A percentile compares a stretch with the other conserved stretches of the same genome.
These are phyloP conservation scores for Daldinia decipiens DNA, from an alignment of 495 filamentous ascomycete species.

Conservation along the genomic window DNA sequence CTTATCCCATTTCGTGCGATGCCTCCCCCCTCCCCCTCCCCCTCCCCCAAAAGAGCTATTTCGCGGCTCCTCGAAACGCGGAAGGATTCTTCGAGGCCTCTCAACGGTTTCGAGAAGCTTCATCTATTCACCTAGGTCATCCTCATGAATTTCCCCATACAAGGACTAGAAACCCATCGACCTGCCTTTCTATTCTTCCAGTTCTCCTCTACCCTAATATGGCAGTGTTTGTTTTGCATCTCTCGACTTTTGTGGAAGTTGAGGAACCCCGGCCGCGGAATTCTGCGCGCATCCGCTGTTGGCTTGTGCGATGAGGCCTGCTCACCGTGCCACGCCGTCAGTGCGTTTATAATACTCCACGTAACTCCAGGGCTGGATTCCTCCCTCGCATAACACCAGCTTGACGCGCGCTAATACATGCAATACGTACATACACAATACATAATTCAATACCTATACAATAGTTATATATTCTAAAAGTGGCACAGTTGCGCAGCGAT, in stretches of 20 bases:
- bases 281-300: neutral
- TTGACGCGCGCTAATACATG: neutral
- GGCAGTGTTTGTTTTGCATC: neutral
- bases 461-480: neutral
- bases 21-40: no score
- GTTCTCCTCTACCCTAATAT: neutral
- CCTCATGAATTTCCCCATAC: slow-evolving; percentile 31
- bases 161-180: neutral
- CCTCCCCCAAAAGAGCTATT: neutral
- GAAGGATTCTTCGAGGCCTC: slow-evolving; percentile 33
- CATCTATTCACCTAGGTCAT: slow-evolving; percentile 4
- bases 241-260: neutral
- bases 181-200: neutral
- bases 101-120: slow-evolving; percentile 31
- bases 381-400: slow-evolving; percentile 3
- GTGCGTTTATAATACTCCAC: neutral
- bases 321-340: slow-evolving; percentile 3
- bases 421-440: no score
- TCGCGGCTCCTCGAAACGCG: slow-evolving; percentile 30
- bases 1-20: slow-evolving; percentile 1
- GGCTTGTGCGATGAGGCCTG: neutral
- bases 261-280: neutral
- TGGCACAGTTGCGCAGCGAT: neutral
- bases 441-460: no score
- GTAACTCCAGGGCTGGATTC: neutral